Evolutionary conservation across 2,329 filamentous ascomycete genomes (phyloP).

Genomic region (Myriangium duriaei): DNA sequence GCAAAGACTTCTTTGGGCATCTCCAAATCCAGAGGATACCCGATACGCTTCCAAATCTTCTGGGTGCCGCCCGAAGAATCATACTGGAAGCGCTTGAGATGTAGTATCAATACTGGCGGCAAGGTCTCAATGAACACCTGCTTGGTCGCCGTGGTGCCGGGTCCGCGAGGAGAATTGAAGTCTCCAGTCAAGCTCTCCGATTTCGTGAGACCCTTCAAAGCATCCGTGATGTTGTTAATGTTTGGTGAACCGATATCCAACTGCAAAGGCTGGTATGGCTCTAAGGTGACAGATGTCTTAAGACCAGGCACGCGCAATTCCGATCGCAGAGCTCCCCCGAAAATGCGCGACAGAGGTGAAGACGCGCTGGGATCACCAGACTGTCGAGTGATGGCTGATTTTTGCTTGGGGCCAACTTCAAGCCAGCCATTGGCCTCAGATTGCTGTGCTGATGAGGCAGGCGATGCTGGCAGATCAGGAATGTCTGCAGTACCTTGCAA

Average conservation of each 20-base stretch:
- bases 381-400: conserved; percentile 70
- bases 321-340: conserved; percentile 80
- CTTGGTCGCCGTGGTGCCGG: conserved; percentile 70
- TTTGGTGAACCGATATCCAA: conserved; percentile 83
- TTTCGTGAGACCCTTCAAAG: conserved; percentile 69
- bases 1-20: conserved; percentile 85
- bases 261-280: conserved; percentile 89
- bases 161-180: conserved; percentile 66
- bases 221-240: conserved; percentile 83
- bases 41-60: conserved; percentile 98
- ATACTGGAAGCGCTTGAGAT: conserved; percentile 95
- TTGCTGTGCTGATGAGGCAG: conserved; percentile 29
- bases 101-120: conserved; percentile 82
- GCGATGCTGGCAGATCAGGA: conserved; percentile 25
- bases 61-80: conserved; percentile 77
- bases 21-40: conserved; percentile 87
- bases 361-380: conserved; percentile 47
- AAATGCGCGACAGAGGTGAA: conserved; percentile 86
- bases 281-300: conserved; percentile 81
- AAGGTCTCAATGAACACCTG: conserved; percentile 89
- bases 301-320: conserved; percentile 77
- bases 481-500: conserved; percentile 5
- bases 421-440: conserved; percentile 59
- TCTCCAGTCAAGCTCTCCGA: conserved; percentile 77
- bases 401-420: conserved; percentile 88